Percentiles rank a stretch among this genome's conserved stretches.
These are phyloP conservation scores for Sclerotinia subarctica DNA, from an alignment of 2,329 filamentous ascomycete species.

Conservation along the genomic window DNA sequence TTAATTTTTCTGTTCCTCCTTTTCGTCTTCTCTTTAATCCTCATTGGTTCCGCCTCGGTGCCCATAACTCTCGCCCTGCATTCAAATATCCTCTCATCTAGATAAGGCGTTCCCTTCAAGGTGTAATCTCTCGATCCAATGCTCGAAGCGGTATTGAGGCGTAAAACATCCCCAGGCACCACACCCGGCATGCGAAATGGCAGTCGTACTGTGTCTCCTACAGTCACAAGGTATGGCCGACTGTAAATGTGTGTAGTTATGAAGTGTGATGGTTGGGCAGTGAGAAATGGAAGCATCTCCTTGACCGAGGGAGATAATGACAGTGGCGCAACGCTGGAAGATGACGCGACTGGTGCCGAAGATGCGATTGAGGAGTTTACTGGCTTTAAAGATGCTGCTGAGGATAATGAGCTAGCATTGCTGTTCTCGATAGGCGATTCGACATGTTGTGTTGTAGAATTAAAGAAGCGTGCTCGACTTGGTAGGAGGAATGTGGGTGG, in stretches of 20 bases:
- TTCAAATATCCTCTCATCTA: conserved; percentile 81
- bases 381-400: conserved; percentile 23
- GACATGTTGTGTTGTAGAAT: conserved; percentile 50
- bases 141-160: conserved; percentile 78
- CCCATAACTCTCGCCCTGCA: conserved; percentile 84
- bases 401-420: conserved; percentile 21
- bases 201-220: conserved; percentile 71
- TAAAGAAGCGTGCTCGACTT: conserved; percentile 44
- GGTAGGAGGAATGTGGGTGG: conserved; percentile 53
- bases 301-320: conserved; percentile 54
- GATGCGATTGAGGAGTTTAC: conserved; percentile 16
- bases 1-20: conserved; percentile 69
- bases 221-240: conserved; percentile 73
- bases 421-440: conserved; percentile 37
- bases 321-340: conserved; percentile 32
- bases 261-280: conserved; percentile 72
- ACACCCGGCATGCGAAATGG: conserved; percentile 78
- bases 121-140: conserved; percentile 90
- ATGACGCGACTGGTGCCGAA: conserved; percentile 22
- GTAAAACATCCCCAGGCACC: conserved; percentile 76
- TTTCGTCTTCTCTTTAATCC: conserved; percentile 79
- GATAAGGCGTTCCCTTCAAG: conserved; percentile 73
- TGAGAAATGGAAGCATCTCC: conserved; percentile 66
- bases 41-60: conserved; percentile 74
- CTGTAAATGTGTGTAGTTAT: conserved; percentile 77